Percentiles rank a stretch among this genome's conserved stretches.
phyloP scores from a whole-genome alignment of 2,329 filamentous ascomycete genomes.

The Trichoderma koningiopsis region DNA sequence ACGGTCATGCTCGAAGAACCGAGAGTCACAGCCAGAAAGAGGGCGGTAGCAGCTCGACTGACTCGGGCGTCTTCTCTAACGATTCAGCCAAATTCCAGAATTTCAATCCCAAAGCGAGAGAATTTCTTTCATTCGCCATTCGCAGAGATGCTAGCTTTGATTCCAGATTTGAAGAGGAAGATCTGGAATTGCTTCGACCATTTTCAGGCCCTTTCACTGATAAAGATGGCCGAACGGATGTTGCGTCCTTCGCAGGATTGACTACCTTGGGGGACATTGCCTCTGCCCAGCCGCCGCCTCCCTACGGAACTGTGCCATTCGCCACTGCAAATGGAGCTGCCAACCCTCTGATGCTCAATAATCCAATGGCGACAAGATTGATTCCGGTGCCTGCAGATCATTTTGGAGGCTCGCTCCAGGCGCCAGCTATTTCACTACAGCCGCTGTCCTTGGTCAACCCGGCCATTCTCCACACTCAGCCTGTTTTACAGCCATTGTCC shows the following conservation, averaged over 20 bases:
- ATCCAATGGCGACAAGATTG: not conserved
- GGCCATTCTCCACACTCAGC: not conserved
- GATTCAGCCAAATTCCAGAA: conserved; percentile 25
- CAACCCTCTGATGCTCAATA: not conserved
- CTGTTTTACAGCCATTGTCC: conserved; percentile 9
- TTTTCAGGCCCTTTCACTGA: not conserved
- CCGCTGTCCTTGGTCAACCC: not conserved
- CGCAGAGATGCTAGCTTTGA: not conserved
- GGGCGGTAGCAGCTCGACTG: conserved; percentile 30
- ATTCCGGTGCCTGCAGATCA: conserved; percentile 2
- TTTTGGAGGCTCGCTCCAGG: not conserved
- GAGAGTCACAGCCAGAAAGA: conserved; percentile 21
- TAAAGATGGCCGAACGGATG: not conserved
- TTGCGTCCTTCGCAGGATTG: not conserved
- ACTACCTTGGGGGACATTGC: not conserved
- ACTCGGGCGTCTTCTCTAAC: conserved; percentile 31
- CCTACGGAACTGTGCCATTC: not conserved
- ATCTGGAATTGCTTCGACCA: not conserved
- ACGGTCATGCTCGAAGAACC: not conserved
- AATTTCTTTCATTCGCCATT: conserved; percentile 37
- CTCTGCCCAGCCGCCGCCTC: not conserved
- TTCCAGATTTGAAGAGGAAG: not conserved
- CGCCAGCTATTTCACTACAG: not conserved
- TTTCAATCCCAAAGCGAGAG: conserved; percentile 40
- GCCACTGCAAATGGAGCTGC: not conserved